Percentiles rank a stretch among this genome's conserved stretches.
These are phyloP conservation scores for Plasmodium billcollinsi DNA, from an alignment of 169 alveolate genomes.

Conservation along the genomic window DNA sequence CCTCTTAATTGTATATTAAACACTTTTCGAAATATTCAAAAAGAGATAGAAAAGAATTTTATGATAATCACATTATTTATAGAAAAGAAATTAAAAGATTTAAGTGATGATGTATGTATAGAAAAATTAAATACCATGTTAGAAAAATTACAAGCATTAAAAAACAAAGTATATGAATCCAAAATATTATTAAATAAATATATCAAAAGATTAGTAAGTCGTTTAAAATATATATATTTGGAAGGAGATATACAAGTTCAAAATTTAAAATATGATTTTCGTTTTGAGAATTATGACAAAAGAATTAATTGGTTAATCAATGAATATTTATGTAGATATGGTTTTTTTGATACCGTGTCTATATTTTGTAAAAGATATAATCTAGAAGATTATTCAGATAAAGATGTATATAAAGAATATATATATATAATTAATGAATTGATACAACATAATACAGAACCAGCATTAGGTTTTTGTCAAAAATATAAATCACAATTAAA, in stretches of 20 bases:
- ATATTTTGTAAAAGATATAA: constrained; percentile 58
- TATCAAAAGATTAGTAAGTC: constrained; percentile 19
- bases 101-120: constrained; percentile 14
- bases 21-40: constrained; percentile 57
- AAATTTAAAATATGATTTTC: constrained; percentile 60
- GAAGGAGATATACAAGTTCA: constrained; percentile 71
- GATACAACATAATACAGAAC: constrained; percentile 32
- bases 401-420: constrained; percentile 62
- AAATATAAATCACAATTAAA: constrained; percentile 70
- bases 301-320: constrained; percentile 74
- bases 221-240: constrained; percentile 31
- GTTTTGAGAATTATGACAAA: constrained; percentile 47
- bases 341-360: constrained; percentile 32
- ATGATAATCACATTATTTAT: constrained; percentile 64
- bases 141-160: constrained; percentile 51
- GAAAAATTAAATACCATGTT: constrained; percentile 39
- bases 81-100: constrained; percentile 40
- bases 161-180: constrained; percentile 48
- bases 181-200: constrained; percentile 7
- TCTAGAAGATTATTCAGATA: constrained; percentile 60
- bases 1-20: constrained; percentile 54
- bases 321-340: constrained; percentile 51
- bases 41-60: constrained; percentile 55
- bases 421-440: constrained; percentile 40
- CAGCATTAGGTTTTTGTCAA: constrained; percentile 69